Evolutionary conservation across 2,329 filamentous ascomycete genomes (phyloP), one percentile per base, ranked within the genome.

Genomic region (Cladosporium sp.): DNA sequence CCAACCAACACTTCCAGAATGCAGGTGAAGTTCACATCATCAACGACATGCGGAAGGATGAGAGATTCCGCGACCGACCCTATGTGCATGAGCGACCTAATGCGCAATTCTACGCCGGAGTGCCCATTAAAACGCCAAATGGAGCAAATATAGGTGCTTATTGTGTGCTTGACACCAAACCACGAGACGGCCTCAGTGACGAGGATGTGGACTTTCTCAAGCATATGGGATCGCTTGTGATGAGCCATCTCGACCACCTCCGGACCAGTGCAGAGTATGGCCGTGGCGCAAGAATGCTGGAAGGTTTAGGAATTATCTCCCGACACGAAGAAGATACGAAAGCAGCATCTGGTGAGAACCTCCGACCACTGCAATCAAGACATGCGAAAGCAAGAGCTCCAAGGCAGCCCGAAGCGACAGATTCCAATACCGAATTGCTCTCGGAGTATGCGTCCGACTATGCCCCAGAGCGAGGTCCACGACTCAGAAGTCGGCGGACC

Each of bases 131-230:
- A 19, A 82, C 78, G 2, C 75, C 75, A 0, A 75, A 72, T 35
- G 75, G 78, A 25, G 76, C 78, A 57, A 74, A 75, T 40, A 79
- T 86, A 49, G 83, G 83, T 8, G 76, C 74, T 12, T 81, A 81
- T 53, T 77, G 78, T 46, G 74, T 85, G 1, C 68, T 82, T 2
- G 82, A 85, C 56, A 74, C 78, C 35, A 69, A 72, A 15, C 74
- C 78, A 0, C 75, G 79, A 13, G 75, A 74, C 15, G 76, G 75
- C 0, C 58, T 85, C 16, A 67, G 66, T 11, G 59, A 69, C 0
- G 69, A 71, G 8, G 75, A 81, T 40, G 54, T 76, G 2, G 69
- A 73, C 16, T 84, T 82, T 46, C 68, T 86, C 61, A 72, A 75
- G 29, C 78, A 80, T 41, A 73, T 85, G 65, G 70, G 75, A 0